phyloP scores from a whole-genome alignment of 106 monocot species.

The Cymbidium sinense region DNA sequence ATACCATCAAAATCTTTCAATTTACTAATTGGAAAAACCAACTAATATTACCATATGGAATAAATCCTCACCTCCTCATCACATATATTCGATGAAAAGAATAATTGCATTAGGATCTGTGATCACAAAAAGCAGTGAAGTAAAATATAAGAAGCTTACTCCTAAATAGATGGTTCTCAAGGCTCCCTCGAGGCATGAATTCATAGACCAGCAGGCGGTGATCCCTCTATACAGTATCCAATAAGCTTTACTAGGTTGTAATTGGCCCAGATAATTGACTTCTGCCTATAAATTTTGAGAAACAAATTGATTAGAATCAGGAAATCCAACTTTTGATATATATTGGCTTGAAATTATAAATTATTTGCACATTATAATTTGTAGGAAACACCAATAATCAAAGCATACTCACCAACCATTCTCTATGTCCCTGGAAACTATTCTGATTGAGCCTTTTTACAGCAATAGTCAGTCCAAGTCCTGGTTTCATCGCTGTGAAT shows the following conservation, averaged over 20 bases:
- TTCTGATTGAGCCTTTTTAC: constrained; percentile 68
- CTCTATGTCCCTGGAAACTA: constrained; percentile 65
- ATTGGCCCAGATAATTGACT: constrained; percentile 76
- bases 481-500: constrained; percentile 42
- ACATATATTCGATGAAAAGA: neutral
- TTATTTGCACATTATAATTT: neutral
- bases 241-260: constrained; percentile 77
- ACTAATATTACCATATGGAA: neutral
- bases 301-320: neutral
- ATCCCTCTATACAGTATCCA: constrained; percentile 81
- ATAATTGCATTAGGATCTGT: neutral
- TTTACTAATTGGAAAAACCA: neutral
- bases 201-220: constrained; percentile 89
- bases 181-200: constrained; percentile 90
- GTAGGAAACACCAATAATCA: neutral
- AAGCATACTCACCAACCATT: constrained; percentile 60
- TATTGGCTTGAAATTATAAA: neutral
- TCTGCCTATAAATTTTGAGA: constrained; percentile 49
- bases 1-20: no score
- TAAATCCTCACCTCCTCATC: neutral
- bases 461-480: constrained; percentile 58
- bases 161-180: constrained; percentile 95
- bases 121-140: neutral
- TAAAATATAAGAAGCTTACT: constrained; percentile 40
- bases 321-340: neutral